Base-by-base conservation (phyloP, 176 grass and related monocot species). In the Phyllostachys edulis region DNA sequence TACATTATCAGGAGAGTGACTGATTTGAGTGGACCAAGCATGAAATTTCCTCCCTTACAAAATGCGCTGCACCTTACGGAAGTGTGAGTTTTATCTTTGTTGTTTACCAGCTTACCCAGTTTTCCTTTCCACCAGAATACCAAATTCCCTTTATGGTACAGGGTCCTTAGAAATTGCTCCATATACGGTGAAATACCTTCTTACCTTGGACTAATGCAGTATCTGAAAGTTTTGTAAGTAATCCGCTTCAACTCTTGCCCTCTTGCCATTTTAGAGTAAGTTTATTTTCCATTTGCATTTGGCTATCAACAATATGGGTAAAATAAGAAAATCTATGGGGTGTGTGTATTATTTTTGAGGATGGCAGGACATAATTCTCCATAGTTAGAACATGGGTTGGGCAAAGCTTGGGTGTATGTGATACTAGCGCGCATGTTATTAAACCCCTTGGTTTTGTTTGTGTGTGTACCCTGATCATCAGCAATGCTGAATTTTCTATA, bases 191-290 rank as follows among this genome's bases (percentile, higher is more conserved):
- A 87, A 92, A 85, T 95, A 68, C 93, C 93, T 87, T 0, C 1
- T 75, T 95, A 92, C 80, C 80, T 95, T 79, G 83, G 90, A 27
- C 16, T 39, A 78, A 95, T 92, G 90, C 80, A 69, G 72, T 89
- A 76, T 84, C 88, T 95, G 12, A 81, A 86, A 91, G 86, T 95
- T 54, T 36, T 95, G 93, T 95, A 92, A 92, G 93, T 87, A 84
- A 77, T 69, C 72, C 6, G 23, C 9, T 72, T 86, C 51, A 26
- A 14, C 26, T 75, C 56, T 68, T 86, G 57, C 38, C 68, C 26
- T 75, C 56, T 68, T 86, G 57, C 38, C 68, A 57, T 67, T 79
- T 78, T 73, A 82, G 4, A n/a, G 6, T 26, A 10, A 10, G 50
- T 57, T 79, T 73, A 16, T 87, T 46, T 76, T 52, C 34, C 15